Conservation (phyloP, 2,329 filamentous ascomycete species). For the Stachybotrys echinatus region DNA sequence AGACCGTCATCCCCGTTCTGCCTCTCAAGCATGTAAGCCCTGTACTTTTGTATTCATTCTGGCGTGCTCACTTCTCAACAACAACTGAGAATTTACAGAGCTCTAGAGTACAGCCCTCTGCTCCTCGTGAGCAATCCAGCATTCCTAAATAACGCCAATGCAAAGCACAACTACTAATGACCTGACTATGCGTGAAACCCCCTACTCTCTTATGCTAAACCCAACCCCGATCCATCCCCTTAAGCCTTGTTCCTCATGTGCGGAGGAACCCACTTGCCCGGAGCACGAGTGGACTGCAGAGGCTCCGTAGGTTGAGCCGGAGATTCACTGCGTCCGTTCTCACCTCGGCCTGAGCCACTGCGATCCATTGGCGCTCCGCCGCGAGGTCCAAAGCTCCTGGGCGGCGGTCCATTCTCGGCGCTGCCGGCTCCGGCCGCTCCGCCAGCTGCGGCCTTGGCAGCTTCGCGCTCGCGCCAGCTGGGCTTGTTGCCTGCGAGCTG, state of each 20-base stretch:
- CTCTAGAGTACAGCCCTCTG: constrained; percentile 31
- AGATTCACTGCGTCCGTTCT: constrained; percentile 29
- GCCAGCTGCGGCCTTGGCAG: constrained; percentile 35
- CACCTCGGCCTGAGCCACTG: constrained; percentile 33
- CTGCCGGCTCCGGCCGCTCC: constrained; percentile 24
- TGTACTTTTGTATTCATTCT: constrained; percentile 23
- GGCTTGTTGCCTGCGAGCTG: constrained; percentile 56
- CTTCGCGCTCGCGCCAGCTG: constrained; percentile 71
- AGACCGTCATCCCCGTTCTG: too few relatives aligned
- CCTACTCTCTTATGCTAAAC: not conserved
- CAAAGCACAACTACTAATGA: constrained; percentile 23
- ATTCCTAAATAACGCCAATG: constrained; percentile 30
- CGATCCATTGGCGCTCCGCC: constrained; percentile 38
- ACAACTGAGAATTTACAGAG: constrained; percentile 25
- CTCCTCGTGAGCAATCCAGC: constrained; percentile 19
- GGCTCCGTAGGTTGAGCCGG: constrained; percentile 40
- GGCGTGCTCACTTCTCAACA: constrained; percentile 21
- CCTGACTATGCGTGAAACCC: not conserved
- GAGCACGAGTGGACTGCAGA: constrained; percentile 45
- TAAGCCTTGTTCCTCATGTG: constrained; percentile 30
- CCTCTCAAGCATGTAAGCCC: not conserved
- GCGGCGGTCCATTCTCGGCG: constrained; percentile 38
- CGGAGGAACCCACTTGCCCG: constrained; percentile 57
- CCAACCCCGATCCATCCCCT: constrained; percentile 1
- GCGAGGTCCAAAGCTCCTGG: constrained; percentile 28